Conservation (phyloP, 2,329 filamentous ascomycete genomes). For the Clarireedia homoeocarpa region DNA sequence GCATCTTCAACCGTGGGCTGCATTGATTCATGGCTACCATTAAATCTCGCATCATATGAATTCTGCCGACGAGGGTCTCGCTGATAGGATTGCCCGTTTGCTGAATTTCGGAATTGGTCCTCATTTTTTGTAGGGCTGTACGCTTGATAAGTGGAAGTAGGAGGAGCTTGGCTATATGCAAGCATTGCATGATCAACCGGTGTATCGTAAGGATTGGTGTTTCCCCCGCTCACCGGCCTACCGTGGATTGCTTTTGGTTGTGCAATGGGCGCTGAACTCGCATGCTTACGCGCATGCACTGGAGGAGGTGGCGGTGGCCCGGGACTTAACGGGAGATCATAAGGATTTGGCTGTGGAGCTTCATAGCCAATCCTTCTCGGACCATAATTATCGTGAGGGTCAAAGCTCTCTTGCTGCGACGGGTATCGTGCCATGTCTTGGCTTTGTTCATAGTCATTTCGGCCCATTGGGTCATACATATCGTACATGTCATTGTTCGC, state of each 20-base stretch:
- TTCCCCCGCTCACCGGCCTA: constrained; percentile 4
- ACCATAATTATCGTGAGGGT: constrained; percentile 20
- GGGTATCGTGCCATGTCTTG: constrained; percentile 10
- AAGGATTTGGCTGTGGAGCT: constrained; percentile 21
- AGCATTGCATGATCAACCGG: constrained; percentile 20
- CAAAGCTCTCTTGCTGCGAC: not conserved
- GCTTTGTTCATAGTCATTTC: constrained; percentile 21
- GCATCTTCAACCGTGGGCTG: constrained; percentile 40
- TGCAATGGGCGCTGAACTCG: constrained; percentile 16
- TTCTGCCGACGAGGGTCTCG: constrained; percentile 28
- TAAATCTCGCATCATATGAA: constrained; percentile 30
- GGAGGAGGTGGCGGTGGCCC: constrained; percentile 30
- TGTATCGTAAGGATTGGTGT: constrained; percentile 17
- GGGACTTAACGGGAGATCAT: constrained; percentile 26
- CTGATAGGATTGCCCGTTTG: constrained; percentile 18
- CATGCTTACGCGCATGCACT: constrained; percentile 23
- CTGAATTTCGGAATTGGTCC: constrained; percentile 19
- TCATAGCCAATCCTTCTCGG: constrained; percentile 23
- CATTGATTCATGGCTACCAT: constrained; percentile 35
- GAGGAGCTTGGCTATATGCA: constrained; percentile 16
- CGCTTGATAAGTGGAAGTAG: constrained; percentile 20
- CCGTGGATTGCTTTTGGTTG: constrained; percentile 2
- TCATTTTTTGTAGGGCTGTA: constrained; percentile 23
- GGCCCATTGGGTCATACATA: constrained; percentile 20
- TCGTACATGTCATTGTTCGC: constrained; percentile 21